A percentile compares a stretch with the other conserved stretches of the same genome.
Conservation (phyloP, 2,329 filamentous ascomycete species). For the Colletotrichum sansevieriae region DNA sequence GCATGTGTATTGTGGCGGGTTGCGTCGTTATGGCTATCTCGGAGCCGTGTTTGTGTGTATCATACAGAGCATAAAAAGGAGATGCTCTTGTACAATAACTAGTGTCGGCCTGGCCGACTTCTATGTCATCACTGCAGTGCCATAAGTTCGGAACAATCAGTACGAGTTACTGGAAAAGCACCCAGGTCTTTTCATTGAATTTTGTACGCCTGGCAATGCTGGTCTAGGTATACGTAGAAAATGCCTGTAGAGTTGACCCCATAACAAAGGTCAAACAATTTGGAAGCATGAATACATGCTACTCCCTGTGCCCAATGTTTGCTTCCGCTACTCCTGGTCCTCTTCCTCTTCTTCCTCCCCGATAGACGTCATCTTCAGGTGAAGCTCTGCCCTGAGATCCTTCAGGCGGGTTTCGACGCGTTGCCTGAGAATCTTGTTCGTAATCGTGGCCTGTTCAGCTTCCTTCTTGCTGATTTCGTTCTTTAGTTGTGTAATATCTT, state of each 20-base stretch:
- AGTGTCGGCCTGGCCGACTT: conserved; percentile 28
- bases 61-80: conserved; percentile 30
- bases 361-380: conserved; percentile 60
- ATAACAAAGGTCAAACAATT: not conserved
- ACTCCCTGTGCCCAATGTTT: not conserved
- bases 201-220: conserved; percentile 1
- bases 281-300: not conserved
- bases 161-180: not conserved
- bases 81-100: conserved; percentile 39
- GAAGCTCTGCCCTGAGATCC: conserved; percentile 59
- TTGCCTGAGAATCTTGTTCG: conserved; percentile 62
- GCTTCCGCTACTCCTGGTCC: not conserved
- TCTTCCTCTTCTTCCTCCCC: conserved; percentile 47
- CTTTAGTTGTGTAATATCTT: conserved; percentile 67
- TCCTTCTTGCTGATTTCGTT: conserved; percentile 62
- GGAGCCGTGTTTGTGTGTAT: conserved; percentile 22
- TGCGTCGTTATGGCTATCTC: not conserved
- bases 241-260: conserved; percentile 2
- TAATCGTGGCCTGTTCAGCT: conserved; percentile 57
- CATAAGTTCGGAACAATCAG: not conserved
- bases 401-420: conserved; percentile 65
- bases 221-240: conserved; percentile 21
- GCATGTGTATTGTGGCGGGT: not conserved
- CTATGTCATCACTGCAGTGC: conserved; percentile 29
- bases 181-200: conserved; percentile 12